Evolutionary conservation across 306 rosid species (phyloP), one percentile per base, ranked within the genome.

Genomic region (Hylodesmum podocarpum): DNA sequence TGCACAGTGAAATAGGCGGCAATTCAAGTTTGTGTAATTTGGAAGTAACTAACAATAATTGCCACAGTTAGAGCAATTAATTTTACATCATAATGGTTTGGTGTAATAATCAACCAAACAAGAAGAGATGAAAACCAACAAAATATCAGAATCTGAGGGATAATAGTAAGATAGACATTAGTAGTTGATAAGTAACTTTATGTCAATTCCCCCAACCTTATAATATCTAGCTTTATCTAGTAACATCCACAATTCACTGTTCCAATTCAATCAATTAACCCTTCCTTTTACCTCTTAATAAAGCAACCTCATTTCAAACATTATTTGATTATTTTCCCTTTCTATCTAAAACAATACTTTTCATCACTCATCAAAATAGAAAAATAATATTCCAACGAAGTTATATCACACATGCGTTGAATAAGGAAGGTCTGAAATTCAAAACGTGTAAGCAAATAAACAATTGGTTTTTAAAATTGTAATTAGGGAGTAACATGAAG

Each of bases 361-460:
- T 37, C 74, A 40, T 37, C 74, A 40, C 47, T 79, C 58, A 11
- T 46, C 49, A 54, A 75, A 71, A 66, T 21, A 28, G 28, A 19
- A 5, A 5, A n/a, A 49, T 36, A 72, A 59, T 31, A 70, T 41
- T 61, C 28, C 55, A n/a, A 71, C 50, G 13, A 4, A 44, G 37
- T 29, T 25, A 67, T 61, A 33, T 9, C 25, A 31, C 43, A 61
- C 40, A n/a, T 41, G 54, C 19, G 4, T 25, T 61, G 77, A 78
- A 47, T 49, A 63, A 53, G 64, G 8, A 66, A 37, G 29, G 21
- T 40, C 10, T 21, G 43, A 39, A 66, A 72, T 66, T 81, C 29
- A 71, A 87, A 87, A 86, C 91, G 90, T 85, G 93, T 47, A 15
- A 67, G 51, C 15, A 59, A 43, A n/a, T n/a, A 62, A 67, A 58